Conservation (phyloP, 352 stramenopile species). For the Phytophthora uliginosa region DNA sequence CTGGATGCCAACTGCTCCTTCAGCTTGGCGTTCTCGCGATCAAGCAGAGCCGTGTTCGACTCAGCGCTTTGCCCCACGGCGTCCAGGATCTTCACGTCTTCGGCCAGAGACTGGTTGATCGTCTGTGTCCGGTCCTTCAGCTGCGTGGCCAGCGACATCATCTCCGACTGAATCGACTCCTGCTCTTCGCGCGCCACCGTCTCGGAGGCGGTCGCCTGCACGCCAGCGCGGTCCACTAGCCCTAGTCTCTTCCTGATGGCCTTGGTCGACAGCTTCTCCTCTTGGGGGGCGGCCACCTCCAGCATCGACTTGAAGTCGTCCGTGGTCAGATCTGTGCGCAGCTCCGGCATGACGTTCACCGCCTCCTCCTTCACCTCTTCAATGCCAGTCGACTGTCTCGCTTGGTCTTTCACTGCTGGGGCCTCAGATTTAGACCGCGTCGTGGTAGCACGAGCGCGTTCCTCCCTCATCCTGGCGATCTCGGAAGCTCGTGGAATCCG, state of each 20-base stretch:
- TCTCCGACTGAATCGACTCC: slow-evolving; percentile 79
- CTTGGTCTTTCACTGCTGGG: neutral
- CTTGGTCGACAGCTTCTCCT: slow-evolving; percentile 67
- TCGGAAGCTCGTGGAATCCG: slow-evolving; percentile 44
- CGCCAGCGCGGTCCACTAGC: slow-evolving; percentile 46
- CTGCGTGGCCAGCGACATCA: slow-evolving; percentile 76
- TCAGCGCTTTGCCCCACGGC: slow-evolving; percentile 77
- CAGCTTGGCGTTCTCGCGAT: slow-evolving; percentile 70
- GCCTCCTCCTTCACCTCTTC: slow-evolving; percentile 5
- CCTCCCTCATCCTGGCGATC: slow-evolving; percentile 29
- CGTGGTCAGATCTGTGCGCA: slow-evolving; percentile 45
- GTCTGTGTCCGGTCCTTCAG: slow-evolving; percentile 81
- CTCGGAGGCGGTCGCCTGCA: slow-evolving; percentile 48
- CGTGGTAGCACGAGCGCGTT: slow-evolving; percentile 12
- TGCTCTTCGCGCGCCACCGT: slow-evolving; percentile 66
- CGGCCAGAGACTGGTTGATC: slow-evolving; percentile 76
- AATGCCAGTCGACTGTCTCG: neutral
- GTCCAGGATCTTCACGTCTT: slow-evolving; percentile 83
- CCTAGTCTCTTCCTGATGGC: slow-evolving; percentile 70
- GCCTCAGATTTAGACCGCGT: neutral
- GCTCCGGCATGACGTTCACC: slow-evolving; percentile 15
- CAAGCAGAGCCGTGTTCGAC: slow-evolving; percentile 67
- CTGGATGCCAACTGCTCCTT: slow-evolving; percentile 75
- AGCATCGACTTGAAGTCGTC: slow-evolving; percentile 77
- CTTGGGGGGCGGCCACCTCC: slow-evolving; percentile 34